Evolutionary conservation across 495 filamentous ascomycete genomes (phyloP).

Genomic region (Hypoxylon intermedium): DNA sequence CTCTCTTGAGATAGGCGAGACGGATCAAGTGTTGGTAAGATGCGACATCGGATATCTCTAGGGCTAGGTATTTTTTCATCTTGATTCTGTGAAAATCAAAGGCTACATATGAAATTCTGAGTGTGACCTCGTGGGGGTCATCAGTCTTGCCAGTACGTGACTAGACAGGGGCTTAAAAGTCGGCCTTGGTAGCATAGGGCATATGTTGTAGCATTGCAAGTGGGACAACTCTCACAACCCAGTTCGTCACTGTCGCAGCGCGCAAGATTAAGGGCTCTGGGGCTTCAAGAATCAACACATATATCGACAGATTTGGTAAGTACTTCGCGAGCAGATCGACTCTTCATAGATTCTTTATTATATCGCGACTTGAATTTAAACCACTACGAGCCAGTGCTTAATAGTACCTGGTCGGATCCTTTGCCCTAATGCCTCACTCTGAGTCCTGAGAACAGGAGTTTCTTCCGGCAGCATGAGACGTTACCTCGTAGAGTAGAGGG

Average conservation of each 20-base stretch:
- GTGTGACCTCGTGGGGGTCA: slow-evolving; percentile 4
- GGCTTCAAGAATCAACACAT: slow-evolving; percentile 23
- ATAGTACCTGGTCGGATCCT: neutral
- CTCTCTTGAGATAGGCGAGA: neutral
- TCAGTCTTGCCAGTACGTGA: slow-evolving; percentile 6
- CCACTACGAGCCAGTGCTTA: no score
- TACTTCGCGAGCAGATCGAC: slow-evolving; percentile 22
- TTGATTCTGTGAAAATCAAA: slow-evolving; percentile 8
- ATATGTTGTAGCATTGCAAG: slow-evolving; percentile 26
- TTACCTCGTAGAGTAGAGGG: slow-evolving; percentile 16
- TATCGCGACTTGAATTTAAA: neutral
- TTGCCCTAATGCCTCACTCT: neutral
- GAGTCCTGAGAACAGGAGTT: neutral
- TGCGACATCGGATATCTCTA: slow-evolving; percentile 18
- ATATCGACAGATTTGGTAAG: slow-evolving; percentile 26
- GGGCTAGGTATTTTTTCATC: neutral
- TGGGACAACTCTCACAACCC: slow-evolving; percentile 22
- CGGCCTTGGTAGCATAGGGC: slow-evolving; percentile 7
- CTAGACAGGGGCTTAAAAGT: slow-evolving; percentile 17
- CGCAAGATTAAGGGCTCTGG: slow-evolving; percentile 36
- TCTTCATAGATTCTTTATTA: slow-evolving; percentile 6
- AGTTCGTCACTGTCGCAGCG: slow-evolving; percentile 33
- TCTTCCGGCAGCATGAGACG: neutral
- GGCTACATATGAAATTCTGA: neutral
- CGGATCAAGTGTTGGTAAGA: neutral